phyloP scores from a whole-genome alignment of 1,284 basidiomycete species.

The Termitomyces sp. region DNA sequence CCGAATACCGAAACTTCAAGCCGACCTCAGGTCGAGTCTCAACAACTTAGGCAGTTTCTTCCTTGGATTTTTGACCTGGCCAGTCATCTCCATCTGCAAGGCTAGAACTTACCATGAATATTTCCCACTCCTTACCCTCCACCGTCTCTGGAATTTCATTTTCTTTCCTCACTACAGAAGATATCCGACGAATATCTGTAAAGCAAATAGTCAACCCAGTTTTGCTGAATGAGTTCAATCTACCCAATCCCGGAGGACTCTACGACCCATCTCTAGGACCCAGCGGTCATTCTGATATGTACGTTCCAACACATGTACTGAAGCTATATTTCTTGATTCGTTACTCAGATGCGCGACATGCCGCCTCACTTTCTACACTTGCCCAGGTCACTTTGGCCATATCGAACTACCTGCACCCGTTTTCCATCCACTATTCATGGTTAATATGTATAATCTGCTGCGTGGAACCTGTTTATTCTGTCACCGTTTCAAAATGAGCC shows the following conservation, averaged over 20 bases:
- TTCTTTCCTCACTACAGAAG: slow-evolving; percentile 89
- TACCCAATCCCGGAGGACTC: slow-evolving; percentile 88
- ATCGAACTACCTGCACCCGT: slow-evolving; percentile 95
- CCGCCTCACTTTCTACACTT: slow-evolving; percentile 85
- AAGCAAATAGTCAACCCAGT: slow-evolving; percentile 94
- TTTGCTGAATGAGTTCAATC: slow-evolving; percentile 90
- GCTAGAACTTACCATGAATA: slow-evolving; percentile 69
- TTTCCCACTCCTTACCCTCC: slow-evolving; percentile 84
- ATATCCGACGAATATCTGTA: slow-evolving; percentile 91
- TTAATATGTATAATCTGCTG: slow-evolving; percentile 85
- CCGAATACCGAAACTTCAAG: slow-evolving; percentile 16
- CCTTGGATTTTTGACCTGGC: slow-evolving; percentile 10
- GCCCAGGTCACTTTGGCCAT: slow-evolving; percentile 99
- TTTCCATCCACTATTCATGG: slow-evolving; percentile 96
- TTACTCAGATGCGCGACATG: slow-evolving; percentile 85
- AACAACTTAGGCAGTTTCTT: neutral
- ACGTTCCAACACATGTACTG: slow-evolving; percentile 31
- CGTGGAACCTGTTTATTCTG: slow-evolving; percentile 94
- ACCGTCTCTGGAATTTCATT: slow-evolving; percentile 87
- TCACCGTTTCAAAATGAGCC: slow-evolving; percentile 84
- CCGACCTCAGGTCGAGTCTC: neutral
- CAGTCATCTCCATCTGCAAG: slow-evolving; percentile 7
- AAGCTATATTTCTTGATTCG: slow-evolving; percentile 6
- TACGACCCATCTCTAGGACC: slow-evolving; percentile 97
- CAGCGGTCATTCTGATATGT: slow-evolving; percentile 85